phyloP scores from a whole-genome alignment of 1,284 basidiomycete species.

The Austropuccinia psidii region DNA sequence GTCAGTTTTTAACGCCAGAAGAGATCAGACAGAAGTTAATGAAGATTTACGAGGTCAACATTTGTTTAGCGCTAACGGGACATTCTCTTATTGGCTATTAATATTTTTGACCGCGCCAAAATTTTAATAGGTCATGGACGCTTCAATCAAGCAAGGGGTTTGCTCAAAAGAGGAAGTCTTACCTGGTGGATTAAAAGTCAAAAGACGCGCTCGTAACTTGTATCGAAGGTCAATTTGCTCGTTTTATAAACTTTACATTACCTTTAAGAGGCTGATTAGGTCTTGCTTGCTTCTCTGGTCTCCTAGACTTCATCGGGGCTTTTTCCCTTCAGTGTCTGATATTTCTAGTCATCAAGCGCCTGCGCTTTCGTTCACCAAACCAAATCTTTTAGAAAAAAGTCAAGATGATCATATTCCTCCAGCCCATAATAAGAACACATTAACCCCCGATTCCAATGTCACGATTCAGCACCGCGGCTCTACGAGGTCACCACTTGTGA shows the following conservation, averaged over 20 bases:
- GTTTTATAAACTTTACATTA: conserved; percentile 52
- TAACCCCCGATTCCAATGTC: conserved; percentile 22
- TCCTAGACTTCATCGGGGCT: conserved; percentile 31
- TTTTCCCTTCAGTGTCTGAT: conserved; percentile 33
- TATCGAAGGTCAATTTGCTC: conserved; percentile 62
- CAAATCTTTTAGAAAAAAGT: not conserved
- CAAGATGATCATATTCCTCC: not conserved
- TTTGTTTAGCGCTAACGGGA: conserved; percentile 25
- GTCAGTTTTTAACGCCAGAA: conserved; percentile 65
- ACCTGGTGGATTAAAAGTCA: conserved; percentile 72
- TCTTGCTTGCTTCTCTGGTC: no score
- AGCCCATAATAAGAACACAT: not conserved
- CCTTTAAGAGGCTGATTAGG: not conserved
- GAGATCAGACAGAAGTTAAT: conserved; percentile 67
- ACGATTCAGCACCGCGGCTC: conserved; percentile 12
- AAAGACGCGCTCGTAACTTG: conserved; percentile 62
- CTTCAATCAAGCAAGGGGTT: conserved; percentile 33
- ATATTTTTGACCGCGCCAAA: conserved; percentile 48
- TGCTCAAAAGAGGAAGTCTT: conserved; percentile 49
- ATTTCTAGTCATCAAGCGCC: conserved; percentile 5
- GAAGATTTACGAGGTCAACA: conserved; percentile 43
- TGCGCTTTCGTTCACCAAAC: conserved; percentile 35
- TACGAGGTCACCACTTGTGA: conserved; percentile 46
- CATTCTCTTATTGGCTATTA: conserved; percentile 51
- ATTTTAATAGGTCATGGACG: conserved; percentile 29